These are phyloP conservation scores for Daldinia loculata DNA, from an alignment of 495 filamentous ascomycete genomes.

Conservation along the genomic window DNA sequence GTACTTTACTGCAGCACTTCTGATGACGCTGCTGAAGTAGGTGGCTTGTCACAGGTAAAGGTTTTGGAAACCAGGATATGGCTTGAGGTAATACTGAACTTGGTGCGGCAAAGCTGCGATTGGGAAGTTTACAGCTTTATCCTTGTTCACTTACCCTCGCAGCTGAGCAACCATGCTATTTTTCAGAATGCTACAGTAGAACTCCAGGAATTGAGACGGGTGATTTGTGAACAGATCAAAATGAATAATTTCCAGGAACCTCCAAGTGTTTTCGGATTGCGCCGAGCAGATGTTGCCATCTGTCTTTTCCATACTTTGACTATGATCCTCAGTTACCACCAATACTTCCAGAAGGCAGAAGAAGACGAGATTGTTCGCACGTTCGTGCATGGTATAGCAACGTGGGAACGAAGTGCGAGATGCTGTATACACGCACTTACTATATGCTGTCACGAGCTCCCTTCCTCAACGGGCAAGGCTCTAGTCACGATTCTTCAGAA, in stretches of 20 bases:
- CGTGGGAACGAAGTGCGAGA: slow-evolving; percentile 85
- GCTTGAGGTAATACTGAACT: slow-evolving; percentile 75
- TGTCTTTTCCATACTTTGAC: slow-evolving; percentile 86
- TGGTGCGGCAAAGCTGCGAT: slow-evolving; percentile 79
- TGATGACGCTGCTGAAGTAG: slow-evolving; percentile 25
- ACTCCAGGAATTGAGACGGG: slow-evolving; percentile 76
- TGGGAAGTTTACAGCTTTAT: slow-evolving; percentile 97
- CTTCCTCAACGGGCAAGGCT: slow-evolving; percentile 79
- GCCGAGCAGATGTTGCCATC: slow-evolving; percentile 86
- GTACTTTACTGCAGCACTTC: slow-evolving; percentile 46
- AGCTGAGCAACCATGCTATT: slow-evolving; percentile 88
- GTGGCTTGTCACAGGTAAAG: slow-evolving; percentile 20
- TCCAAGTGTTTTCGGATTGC: slow-evolving; percentile 75
- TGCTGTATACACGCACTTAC: slow-evolving; percentile 93
- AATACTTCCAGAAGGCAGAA: slow-evolving; percentile 82
- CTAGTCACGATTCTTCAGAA: slow-evolving; percentile 84
- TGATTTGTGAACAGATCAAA: slow-evolving; percentile 83
- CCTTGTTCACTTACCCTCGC: slow-evolving; percentile 83
- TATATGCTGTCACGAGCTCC: slow-evolving; percentile 92
- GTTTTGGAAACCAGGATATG: slow-evolving; percentile 74
- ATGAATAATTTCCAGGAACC: slow-evolving; percentile 77
- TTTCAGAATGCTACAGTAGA: slow-evolving; percentile 76
- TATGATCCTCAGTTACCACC: slow-evolving; percentile 87
- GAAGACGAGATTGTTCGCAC: slow-evolving; percentile 87
- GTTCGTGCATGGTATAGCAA: slow-evolving; percentile 82